phyloP scores from a whole-genome alignment of 495 filamentous ascomycete species.

The Aspergillus indologenus region DNA sequence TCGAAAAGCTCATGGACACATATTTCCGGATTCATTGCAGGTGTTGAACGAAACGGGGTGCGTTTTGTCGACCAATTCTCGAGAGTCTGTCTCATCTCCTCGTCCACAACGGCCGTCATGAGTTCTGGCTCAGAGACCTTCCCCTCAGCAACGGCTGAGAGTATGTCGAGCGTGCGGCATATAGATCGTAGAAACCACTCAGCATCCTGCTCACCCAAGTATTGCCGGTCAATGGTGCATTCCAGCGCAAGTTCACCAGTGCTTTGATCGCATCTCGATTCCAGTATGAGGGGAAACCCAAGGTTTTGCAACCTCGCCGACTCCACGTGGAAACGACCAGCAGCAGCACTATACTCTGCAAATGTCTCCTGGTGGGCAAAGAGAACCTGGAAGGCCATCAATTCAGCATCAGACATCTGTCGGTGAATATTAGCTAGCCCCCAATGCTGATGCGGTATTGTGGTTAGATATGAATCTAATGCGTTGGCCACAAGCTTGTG shows the following conservation, averaged over 20 bases:
- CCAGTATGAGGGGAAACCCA: neutral
- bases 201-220: neutral
- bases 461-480: neutral
- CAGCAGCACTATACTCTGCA: neutral
- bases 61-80: no score
- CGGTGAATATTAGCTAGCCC: neutral
- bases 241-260: neutral
- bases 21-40: no score
- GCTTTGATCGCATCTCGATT: neutral
- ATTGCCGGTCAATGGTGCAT: neutral
- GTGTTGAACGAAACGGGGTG: no score
- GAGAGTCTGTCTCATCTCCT: no score
- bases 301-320: neutral
- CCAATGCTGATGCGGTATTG: neutral
- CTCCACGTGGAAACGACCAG: neutral
- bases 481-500: neutral
- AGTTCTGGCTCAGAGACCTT: neutral
- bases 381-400: slow-evolving; percentile 2
- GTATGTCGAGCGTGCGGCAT: neutral
- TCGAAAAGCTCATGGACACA: neutral
- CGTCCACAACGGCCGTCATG: no score
- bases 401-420: neutral
- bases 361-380: neutral
- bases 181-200: neutral
- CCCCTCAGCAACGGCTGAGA: neutral